Evolutionary conservation across 225 moss, liverwort and hornwort species (phyloP), one percentile per base, ranked within the genome.

Genomic region (Straminergon stramineum): DNA sequence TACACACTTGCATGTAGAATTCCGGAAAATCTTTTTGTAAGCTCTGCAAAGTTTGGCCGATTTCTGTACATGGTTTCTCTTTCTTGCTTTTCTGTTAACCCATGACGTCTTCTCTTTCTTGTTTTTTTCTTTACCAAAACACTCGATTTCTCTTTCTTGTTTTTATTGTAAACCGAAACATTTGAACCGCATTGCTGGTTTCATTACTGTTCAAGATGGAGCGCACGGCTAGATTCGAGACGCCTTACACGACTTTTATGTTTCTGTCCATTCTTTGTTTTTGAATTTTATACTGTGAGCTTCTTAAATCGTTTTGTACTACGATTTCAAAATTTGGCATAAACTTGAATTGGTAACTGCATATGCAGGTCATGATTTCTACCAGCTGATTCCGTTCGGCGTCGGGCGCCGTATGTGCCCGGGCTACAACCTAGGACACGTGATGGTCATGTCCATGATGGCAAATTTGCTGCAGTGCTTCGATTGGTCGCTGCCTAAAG

Each of bases 391-490:
- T 52, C 95, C 95, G 11, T 94, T 94, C 61, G 91, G 93, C 18
- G 75, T 90, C 3, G 95, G 95, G 61, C 87, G 94, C n/a, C 91
- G 95, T 41, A 91, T 93, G 86, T 95, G 96, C 75, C 85, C 90
- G 2, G 94, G 92, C 32, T 86, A 89, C 81, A 93, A 93, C 79
- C 74, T 95, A 21, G 95, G 91, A 31, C 86, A 93, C 73, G 85
- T 90, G 31, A 88, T 95, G 85, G 90, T 95, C 45, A 90, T 89
- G 30, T 90, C 90, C 70, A 89, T 92, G 41, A 41, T 96, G 41
- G 95, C 94, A 19, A 91, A 91, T 69, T 65, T 96, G 75, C 87
- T 96, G 75, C 96, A 95, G 16, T 88, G 88, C 62, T 95, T 94
- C 89, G 76, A 95, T 55, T 93, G 94, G 93, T 51, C 82, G 32